phyloP scores from a whole-genome alignment of 495 filamentous ascomycete species.

The Thozetella sp. region DNA sequence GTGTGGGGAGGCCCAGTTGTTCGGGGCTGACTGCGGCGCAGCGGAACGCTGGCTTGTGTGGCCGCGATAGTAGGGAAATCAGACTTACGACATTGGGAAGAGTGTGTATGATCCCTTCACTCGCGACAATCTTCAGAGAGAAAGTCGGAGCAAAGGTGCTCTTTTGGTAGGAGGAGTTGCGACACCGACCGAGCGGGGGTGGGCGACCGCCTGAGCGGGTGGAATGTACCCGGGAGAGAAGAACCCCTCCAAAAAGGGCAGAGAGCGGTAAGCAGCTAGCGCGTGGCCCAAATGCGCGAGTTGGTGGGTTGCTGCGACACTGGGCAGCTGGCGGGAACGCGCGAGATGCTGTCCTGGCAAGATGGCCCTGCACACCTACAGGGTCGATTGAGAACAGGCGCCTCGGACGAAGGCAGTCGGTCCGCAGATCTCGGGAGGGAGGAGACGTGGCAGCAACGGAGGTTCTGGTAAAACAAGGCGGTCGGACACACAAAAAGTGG shows the following conservation, averaged over 20 bases:
- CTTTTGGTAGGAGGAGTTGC: constrained; percentile 5
- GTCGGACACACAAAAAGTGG: not conserved
- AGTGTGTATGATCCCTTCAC: constrained; percentile 33
- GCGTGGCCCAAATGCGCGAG: not conserved
- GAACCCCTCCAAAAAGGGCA: not conserved
- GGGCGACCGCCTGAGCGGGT: not conserved
- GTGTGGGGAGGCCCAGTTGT: not conserved
- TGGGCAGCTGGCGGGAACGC: not conserved
- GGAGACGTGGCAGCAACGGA: too few species aligned
- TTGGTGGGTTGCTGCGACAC: not conserved
- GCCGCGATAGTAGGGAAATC: too few species aligned
- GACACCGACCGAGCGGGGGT: not conserved
- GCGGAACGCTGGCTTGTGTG: too few species aligned
- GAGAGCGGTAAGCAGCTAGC: not conserved
- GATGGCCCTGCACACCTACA: too few species aligned
- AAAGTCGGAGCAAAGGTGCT: constrained; percentile 35
- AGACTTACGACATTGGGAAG: constrained; percentile 53
- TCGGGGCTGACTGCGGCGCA: constrained; percentile 1
- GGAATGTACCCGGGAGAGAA: not conserved
- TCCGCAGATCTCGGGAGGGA: not conserved
- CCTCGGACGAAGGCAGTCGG: too few species aligned
- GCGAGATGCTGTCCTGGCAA: too few species aligned
- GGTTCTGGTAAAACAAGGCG: not conserved
- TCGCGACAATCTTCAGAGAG: constrained; percentile 37
- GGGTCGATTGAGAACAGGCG: too few species aligned